These are phyloP conservation scores for Fusarium ambrosium DNA, from an alignment of 2,329 filamentous ascomycete species.

Conservation along the genomic window DNA sequence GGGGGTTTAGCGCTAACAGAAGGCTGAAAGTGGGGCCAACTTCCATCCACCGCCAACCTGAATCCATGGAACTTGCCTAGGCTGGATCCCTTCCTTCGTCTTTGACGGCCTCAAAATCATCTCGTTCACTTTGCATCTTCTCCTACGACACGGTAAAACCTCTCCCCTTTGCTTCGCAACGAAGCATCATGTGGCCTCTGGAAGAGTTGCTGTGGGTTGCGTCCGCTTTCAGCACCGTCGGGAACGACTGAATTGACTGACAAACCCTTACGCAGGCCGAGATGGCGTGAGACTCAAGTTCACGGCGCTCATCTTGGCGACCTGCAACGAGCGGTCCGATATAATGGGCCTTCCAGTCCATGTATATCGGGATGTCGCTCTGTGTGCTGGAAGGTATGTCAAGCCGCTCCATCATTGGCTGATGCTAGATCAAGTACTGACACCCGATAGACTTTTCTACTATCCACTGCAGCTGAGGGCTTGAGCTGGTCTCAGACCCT, in stretches of 20 bases:
- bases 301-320: slow-evolving; percentile 70
- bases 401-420: not conserved
- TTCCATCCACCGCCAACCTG: slow-evolving; percentile 13
- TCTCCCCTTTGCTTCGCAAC: not conserved
- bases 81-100: slow-evolving; percentile 21
- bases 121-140: slow-evolving; percentile 7
- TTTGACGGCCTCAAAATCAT: slow-evolving; percentile 25
- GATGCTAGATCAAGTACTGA: slow-evolving; percentile 9
- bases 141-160: not conserved
- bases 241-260: slow-evolving; percentile 34
- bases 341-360: slow-evolving; percentile 70
- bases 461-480: slow-evolving; percentile 77
- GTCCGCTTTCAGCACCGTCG: slow-evolving; percentile 9
- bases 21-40: slow-evolving; percentile 34
- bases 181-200: slow-evolving; percentile 53
- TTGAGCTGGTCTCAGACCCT: slow-evolving; percentile 78
- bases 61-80: slow-evolving; percentile 1
- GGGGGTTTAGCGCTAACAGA: slow-evolving; percentile 12
- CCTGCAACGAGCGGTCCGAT: slow-evolving; percentile 74
- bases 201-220: slow-evolving; percentile 55
- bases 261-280: slow-evolving; percentile 62
- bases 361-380: slow-evolving; percentile 83
- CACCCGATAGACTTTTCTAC: slow-evolving; percentile 76
- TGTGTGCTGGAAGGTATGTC: slow-evolving; percentile 86
- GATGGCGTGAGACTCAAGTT: slow-evolving; percentile 76